phyloP scores from a whole-genome alignment of 371 early-diverging fungal species.

The Actinomucor elegans region DNA sequence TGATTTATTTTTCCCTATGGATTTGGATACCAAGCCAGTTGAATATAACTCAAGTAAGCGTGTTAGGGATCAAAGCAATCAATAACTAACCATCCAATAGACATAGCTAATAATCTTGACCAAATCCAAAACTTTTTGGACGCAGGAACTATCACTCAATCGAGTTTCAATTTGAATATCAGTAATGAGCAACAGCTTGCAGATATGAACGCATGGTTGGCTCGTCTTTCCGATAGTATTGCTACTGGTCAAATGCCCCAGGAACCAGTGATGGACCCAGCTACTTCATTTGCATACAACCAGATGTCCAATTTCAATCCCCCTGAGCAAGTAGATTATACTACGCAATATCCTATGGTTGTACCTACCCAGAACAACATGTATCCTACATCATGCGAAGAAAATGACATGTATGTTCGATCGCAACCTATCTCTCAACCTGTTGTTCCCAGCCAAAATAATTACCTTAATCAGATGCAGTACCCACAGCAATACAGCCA shows the following conservation, averaged over 20 bases:
- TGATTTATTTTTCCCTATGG: slow-evolving; percentile 27
- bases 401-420: slow-evolving; percentile 26
- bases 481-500: not conserved
- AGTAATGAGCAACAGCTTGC: slow-evolving; percentile 18
- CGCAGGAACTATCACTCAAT: slow-evolving; percentile 14
- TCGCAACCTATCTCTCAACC: slow-evolving; percentile 19
- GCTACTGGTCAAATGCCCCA: slow-evolving; percentile 5
- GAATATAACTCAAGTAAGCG: slow-evolving; percentile 21
- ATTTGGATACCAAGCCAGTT: slow-evolving; percentile 4
- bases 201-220: slow-evolving; percentile 26
- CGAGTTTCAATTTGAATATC: slow-evolving; percentile 22
- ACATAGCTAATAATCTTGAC: slow-evolving; percentile 15
- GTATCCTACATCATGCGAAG: slow-evolving; percentile 8
- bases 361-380: slow-evolving; percentile 16
- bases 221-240: slow-evolving; percentile 24
- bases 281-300: slow-evolving; percentile 9
- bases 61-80: too few relatives aligned
- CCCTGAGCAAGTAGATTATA: not conserved
- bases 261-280: slow-evolving; percentile 5
- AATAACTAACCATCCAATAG: slow-evolving; percentile 4
- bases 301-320: slow-evolving; percentile 4
- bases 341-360: slow-evolving; percentile 6
- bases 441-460: slow-evolving; percentile 12
- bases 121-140: slow-evolving; percentile 21
- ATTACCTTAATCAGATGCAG: not conserved